Conservation (phyloP, 306 rosid species). For the Aeschynomene evenia region DNA sequence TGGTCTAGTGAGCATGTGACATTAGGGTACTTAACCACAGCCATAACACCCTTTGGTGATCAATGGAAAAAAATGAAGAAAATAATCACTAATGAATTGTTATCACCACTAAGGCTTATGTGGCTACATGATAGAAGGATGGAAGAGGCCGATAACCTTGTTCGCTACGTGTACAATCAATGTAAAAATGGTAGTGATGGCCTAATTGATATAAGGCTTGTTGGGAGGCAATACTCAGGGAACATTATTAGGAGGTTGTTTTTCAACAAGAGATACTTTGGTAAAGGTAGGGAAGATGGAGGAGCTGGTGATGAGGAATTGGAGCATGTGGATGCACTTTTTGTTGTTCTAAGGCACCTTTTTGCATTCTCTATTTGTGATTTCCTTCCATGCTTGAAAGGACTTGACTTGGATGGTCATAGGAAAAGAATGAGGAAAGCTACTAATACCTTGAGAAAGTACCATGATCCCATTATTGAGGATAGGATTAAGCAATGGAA, state of each 20-base stretch:
- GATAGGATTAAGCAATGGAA: neutral
- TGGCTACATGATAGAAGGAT: slow-evolving; percentile 36
- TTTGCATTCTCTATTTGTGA: slow-evolving; percentile 37
- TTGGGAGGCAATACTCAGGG: slow-evolving; percentile 24
- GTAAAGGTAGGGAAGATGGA: neutral
- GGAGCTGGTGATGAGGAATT: slow-evolving; percentile 22
- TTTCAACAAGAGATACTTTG: slow-evolving; percentile 35
- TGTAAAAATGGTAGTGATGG: neutral
- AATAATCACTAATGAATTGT: neutral
- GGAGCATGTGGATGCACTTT: slow-evolving; percentile 25
- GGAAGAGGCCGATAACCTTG: slow-evolving; percentile 36
- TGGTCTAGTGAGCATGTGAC: slow-evolving; percentile 13
- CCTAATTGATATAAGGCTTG: neutral
- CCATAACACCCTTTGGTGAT: neutral
- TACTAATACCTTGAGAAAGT: neutral
- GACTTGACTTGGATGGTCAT: neutral
- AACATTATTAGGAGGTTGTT: slow-evolving; percentile 30
- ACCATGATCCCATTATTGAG: slow-evolving; percentile 28
- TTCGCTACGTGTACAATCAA: slow-evolving; percentile 7
- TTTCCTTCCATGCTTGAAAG: slow-evolving; percentile 28
- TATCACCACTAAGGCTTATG: neutral
- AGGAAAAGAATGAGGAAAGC: neutral
- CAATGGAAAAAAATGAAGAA: slow-evolving; percentile 37
- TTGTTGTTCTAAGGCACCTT: neutral
- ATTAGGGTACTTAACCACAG: slow-evolving; percentile 9